Conservation (phyloP, 2,329 filamentous ascomycete genomes). For the Elsinoe ampelina region DNA sequence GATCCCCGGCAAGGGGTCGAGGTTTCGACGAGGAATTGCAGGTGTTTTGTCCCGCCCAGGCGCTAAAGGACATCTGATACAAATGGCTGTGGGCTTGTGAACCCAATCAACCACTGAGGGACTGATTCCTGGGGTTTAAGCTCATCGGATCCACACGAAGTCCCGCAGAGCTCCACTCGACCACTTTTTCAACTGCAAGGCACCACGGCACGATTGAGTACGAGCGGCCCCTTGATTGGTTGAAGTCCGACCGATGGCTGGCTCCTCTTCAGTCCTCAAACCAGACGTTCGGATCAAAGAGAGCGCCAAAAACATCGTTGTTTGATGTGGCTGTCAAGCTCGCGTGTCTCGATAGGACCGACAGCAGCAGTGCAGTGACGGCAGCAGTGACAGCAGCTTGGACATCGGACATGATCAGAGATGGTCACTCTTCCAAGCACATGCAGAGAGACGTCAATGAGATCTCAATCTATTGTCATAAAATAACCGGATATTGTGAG, state of each 20-base stretch:
- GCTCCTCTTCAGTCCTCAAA: neutral
- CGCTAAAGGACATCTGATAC: slow-evolving; percentile 4
- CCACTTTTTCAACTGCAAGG: neutral
- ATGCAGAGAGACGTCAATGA: neutral
- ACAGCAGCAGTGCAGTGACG: neutral
- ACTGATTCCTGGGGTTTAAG: neutral
- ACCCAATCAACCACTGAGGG: slow-evolving; percentile 7
- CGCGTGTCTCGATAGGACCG: neutral
- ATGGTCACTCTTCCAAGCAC: neutral
- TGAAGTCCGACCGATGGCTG: neutral
- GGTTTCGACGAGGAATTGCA: slow-evolving; percentile 1
- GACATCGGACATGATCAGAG: neutral
- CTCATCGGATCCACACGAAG: neutral
- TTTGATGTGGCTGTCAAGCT: neutral
- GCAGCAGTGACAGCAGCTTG: neutral
- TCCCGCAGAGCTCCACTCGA: neutral
- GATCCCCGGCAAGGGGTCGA: slow-evolving; percentile 1
- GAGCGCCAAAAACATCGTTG: neutral
- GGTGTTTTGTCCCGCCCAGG: slow-evolving; percentile 9
- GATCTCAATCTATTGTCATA: neutral
- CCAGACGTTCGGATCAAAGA: neutral
- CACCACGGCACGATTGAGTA: neutral
- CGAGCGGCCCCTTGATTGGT: neutral
- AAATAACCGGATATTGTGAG: slow-evolving; percentile 4
- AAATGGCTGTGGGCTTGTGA: neutral